phyloP scores from a whole-genome alignment of 192 early-diverging fungal genomes.

The Coemansia sp. region DNA sequence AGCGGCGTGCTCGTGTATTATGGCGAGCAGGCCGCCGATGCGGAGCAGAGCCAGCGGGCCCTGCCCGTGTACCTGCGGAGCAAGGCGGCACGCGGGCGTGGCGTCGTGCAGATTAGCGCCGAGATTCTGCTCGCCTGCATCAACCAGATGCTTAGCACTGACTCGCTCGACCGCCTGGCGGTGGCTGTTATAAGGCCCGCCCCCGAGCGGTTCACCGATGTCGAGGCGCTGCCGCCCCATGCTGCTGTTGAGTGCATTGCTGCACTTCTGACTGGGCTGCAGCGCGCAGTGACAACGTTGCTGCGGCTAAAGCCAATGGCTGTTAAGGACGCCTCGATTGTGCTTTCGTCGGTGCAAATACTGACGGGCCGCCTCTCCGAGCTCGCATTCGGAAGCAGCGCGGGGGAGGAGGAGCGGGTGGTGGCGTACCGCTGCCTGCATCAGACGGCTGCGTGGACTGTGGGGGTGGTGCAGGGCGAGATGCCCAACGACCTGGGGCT shows the following conservation, averaged over 20 bases:
- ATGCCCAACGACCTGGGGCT: slow-evolving; percentile 20
- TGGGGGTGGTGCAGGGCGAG: slow-evolving; percentile 10
- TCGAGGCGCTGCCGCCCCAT: not conserved
- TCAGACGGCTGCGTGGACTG: slow-evolving; percentile 11
- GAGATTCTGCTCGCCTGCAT: slow-evolving; percentile 32
- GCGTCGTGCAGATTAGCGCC: slow-evolving; percentile 14
- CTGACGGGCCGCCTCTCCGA: slow-evolving; percentile 2
- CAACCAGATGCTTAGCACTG: not conserved
- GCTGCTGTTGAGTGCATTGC: not conserved
- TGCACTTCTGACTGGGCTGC: slow-evolving; percentile 11
- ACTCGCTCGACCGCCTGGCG: slow-evolving; percentile 6
- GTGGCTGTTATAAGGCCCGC: slow-evolving; percentile 11
- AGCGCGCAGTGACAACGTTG: slow-evolving; percentile 10
- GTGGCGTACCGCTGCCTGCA: slow-evolving; percentile 5
- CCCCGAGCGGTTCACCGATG: not conserved
- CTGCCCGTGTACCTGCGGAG: slow-evolving; percentile 14
- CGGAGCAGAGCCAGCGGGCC: not conserved
- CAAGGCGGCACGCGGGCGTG: slow-evolving; percentile 18
- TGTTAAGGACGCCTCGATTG: slow-evolving; percentile 9
- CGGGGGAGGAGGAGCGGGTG: not conserved
- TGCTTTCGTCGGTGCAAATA: slow-evolving; percentile 9
- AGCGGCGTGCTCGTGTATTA: slow-evolving; percentile 18
- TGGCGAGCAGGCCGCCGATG: not conserved
- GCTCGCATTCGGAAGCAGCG: not conserved
- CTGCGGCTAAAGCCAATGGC: slow-evolving; percentile 16